Conservation (phyloP, 805 yeast species). For the Lachancea dasiensis region DNA sequence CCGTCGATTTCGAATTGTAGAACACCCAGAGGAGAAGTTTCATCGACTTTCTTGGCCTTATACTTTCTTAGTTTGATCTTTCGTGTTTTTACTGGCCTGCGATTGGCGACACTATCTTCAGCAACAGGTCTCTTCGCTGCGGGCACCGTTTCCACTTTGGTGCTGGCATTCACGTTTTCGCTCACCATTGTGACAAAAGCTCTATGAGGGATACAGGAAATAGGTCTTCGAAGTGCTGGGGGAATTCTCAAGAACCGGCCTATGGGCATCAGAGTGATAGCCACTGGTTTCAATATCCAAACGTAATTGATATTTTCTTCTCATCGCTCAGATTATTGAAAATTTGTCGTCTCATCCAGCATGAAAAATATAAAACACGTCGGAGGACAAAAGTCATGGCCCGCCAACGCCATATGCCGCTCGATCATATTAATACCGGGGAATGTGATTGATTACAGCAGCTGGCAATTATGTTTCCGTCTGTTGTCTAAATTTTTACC, state of each 20-base stretch:
- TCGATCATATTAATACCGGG: too few species aligned
- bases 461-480: slow-evolving; percentile 3
- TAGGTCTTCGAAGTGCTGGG: not conserved
- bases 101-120: not conserved
- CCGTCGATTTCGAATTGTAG: slow-evolving; percentile 66
- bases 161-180: not conserved
- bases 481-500: not conserved
- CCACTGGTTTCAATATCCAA: too few species aligned
- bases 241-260: not conserved
- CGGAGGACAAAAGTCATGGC: too few species aligned
- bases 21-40: slow-evolving; percentile 77
- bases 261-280: too few species aligned
- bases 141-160: slow-evolving; percentile 2
- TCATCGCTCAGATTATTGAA: not conserved
- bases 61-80: slow-evolving; percentile 46
- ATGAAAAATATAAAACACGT: too few species aligned
- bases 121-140: slow-evolving; percentile 9
- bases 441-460: not conserved
- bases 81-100: slow-evolving; percentile 15
- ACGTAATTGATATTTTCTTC: too few species aligned
- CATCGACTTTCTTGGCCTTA: slow-evolving; percentile 58
- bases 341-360: not conserved
- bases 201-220: too few species aligned
- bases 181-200: too few species aligned
- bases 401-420: too few species aligned